Conservation (phyloP, 768 basidiomycete species). For the Asterophora parasitica region DNA sequence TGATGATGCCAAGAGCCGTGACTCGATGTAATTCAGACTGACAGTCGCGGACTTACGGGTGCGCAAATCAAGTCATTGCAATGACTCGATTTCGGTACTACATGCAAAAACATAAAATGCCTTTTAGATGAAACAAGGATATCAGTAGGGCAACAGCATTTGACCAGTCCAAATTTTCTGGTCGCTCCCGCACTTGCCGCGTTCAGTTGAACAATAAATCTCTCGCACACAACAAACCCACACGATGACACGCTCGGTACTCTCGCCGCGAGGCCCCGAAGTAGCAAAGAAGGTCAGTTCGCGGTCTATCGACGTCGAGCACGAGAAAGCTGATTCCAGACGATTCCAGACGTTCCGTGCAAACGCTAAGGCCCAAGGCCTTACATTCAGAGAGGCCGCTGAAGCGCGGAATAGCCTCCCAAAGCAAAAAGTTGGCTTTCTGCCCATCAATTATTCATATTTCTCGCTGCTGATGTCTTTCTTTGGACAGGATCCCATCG, state of each 20-base stretch:
- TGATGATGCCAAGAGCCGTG: no score
- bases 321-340: background rate
- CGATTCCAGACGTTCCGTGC: conserved; percentile 1
- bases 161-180: no score
- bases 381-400: conserved; percentile 8
- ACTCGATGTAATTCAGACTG: no score
- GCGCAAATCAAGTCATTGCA: no score
- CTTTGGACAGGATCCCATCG: background rate
- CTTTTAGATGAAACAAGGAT: no score
- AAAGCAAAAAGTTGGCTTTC: conserved; percentile 3
- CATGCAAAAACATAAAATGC: no score
- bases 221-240: background rate
- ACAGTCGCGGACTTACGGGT: no score
- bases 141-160: no score
- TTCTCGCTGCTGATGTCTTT: no score
- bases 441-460: background rate
- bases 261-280: conserved; percentile 2
- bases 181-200: no score
- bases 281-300: conserved; percentile 7
- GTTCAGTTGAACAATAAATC: background rate
- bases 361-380: conserved; percentile 4
- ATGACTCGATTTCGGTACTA: no score
- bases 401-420: conserved; percentile 2
- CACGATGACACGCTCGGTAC: background rate
- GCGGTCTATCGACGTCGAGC: background rate